Evolutionary conservation across 2,329 filamentous ascomycete species (phyloP).

Genomic region (Claviceps monticola): DNA sequence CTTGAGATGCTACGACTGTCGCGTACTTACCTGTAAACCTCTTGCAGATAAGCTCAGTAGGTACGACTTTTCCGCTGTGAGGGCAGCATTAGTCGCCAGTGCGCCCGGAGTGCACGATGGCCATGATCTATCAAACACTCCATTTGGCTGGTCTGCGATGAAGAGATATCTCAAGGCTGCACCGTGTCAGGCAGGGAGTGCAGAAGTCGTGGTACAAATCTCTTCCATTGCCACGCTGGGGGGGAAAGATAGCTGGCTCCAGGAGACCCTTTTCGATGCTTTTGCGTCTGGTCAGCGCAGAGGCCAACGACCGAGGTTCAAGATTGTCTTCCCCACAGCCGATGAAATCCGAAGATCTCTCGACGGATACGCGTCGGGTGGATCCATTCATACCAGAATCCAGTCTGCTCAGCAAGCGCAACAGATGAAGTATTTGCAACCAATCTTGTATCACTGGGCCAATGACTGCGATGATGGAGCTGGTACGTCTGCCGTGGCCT

Average conservation of each 20-base stretch:
- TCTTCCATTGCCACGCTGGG: slow-evolving; percentile 77
- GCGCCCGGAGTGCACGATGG: slow-evolving; percentile 54
- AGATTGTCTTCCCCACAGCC: slow-evolving; percentile 67
- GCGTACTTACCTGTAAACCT: slow-evolving; percentile 34
- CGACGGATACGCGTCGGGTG: slow-evolving; percentile 65
- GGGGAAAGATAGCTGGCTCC: slow-evolving; percentile 56
- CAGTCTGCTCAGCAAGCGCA: slow-evolving; percentile 56
- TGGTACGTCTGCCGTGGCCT: background rate
- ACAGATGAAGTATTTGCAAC: slow-evolving; percentile 59
- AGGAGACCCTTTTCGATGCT: slow-evolving; percentile 44
- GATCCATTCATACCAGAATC: slow-evolving; percentile 70
- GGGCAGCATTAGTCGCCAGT: slow-evolving; percentile 62
- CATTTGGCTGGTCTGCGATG: slow-evolving; percentile 68
- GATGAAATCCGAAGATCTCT: slow-evolving; percentile 64
- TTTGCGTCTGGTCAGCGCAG: slow-evolving; percentile 22
- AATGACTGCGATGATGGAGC: slow-evolving; percentile 35
- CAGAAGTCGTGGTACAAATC: slow-evolving; percentile 48
- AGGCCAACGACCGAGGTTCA: slow-evolving; percentile 36
- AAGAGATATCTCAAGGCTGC: slow-evolving; percentile 43
- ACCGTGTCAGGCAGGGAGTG: slow-evolving; percentile 25
- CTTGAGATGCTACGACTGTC: slow-evolving; percentile 51
- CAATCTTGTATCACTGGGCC: slow-evolving; percentile 63
- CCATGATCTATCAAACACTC: slow-evolving; percentile 32
- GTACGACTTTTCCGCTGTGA: slow-evolving; percentile 58
- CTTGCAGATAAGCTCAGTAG: slow-evolving; percentile 42